Base-by-base conservation (phyloP, 73 alveolate genomes). In the Tetrahymena malaccensis region DNA sequence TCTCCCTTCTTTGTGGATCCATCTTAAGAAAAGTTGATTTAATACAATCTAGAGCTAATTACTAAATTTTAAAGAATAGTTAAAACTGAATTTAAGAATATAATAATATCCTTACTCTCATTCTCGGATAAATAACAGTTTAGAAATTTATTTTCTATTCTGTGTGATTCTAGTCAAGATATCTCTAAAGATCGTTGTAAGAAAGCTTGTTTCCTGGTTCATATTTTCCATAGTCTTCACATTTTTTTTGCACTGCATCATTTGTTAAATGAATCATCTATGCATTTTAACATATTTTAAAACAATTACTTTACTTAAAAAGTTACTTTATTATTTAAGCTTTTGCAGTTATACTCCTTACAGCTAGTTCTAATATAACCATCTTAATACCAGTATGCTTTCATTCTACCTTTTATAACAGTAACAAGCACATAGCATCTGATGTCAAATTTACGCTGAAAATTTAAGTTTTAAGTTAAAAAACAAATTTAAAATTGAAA, bases 161-260 rank as follows among this genome's bases (percentile, higher is more conserved):
- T n/a, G 96, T 27, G 21, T 58, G 97, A 43, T 40, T 93, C 43
- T 31, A 43, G 55, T 97, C 96, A 50, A 98, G 95, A 94, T 96
- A 98, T 55, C 96, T 94, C 93, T 98, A 96, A 95, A 98, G 97
- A 85, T 98, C 99, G 35, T 95, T 94, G 43, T 96, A 97, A 94
- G 98, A 96, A 96, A 98, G 96, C 95, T 98, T 98, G 95, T 98
- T 98, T 38, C 99, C 99, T 33, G 96, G 84, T 94, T 98, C 99
- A 94, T 96, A 98, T 95, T 96, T 96, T 93, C 98, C 99, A 97
- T 97, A 98, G 43, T 97, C 98, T 93, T 97, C 96, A 84, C 98
- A 94, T 55, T 96, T 94, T 96, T 98, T 98, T 96, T 98, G 97
- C 16, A 98, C 96, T 17, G 99, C 99, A 96, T 98, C 98, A 96